Percentiles rank a stretch among this genome's conserved stretches.
These are phyloP conservation scores for Meira nashicola DNA, from an alignment of 1,284 basidiomycete genomes.

Conservation along the genomic window DNA sequence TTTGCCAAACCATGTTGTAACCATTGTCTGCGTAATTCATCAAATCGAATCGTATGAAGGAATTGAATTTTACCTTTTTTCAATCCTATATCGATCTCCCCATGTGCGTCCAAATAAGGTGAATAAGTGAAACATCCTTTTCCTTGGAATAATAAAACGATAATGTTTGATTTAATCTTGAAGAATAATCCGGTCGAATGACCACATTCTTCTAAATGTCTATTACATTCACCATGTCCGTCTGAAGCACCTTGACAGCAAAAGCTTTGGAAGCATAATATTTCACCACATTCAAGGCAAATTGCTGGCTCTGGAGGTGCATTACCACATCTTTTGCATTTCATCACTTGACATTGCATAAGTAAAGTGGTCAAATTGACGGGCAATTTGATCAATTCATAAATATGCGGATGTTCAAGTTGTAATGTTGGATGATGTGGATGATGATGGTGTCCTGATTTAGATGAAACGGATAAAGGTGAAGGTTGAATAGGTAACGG, in stretches of 20 bases:
- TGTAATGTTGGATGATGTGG: slow-evolving; percentile 56
- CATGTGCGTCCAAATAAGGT: slow-evolving; percentile 90
- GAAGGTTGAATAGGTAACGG: slow-evolving; percentile 44
- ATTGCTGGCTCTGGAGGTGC: slow-evolving; percentile 82
- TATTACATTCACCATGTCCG: slow-evolving; percentile 76
- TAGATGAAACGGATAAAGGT: slow-evolving; percentile 23
- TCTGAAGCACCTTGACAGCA: slow-evolving; percentile 76
- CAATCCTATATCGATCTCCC: slow-evolving; percentile 88
- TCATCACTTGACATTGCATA: slow-evolving; percentile 64
- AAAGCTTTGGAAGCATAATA: slow-evolving; percentile 84
- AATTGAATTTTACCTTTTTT: slow-evolving; percentile 82
- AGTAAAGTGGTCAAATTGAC: slow-evolving; percentile 77
- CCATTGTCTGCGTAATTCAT: slow-evolving; percentile 86
- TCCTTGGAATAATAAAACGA: slow-evolving; percentile 83
- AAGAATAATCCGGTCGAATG: slow-evolving; percentile 85
- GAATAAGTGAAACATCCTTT: slow-evolving; percentile 82
- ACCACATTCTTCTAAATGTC: slow-evolving; percentile 90
- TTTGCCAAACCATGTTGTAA: slow-evolving; percentile 84
- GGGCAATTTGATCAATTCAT: slow-evolving; percentile 78
- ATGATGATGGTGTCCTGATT: slow-evolving; percentile 6
- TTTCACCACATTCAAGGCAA: slow-evolving; percentile 82
- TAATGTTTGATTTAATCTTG: slow-evolving; percentile 82
- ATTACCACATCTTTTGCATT: slow-evolving; percentile 72
- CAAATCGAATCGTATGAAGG: slow-evolving; percentile 79
- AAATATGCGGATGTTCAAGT: slow-evolving; percentile 73